Conservation (phyloP, 352 stramenopile genomes). For the Globisporangium lucens region DNA sequence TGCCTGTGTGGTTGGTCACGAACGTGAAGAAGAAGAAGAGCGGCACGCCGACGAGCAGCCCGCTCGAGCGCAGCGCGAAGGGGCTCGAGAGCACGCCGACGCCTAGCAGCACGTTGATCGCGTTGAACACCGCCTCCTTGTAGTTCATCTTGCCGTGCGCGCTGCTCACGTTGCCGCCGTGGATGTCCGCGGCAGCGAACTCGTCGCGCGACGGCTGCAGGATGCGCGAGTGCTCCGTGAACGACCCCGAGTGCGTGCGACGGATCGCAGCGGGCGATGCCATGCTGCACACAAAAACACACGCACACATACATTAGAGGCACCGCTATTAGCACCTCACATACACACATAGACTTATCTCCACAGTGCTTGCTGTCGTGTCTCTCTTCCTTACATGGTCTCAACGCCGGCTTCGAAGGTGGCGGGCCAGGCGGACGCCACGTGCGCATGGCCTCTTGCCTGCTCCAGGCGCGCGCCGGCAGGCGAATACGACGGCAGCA, state of each 20-base stretch:
- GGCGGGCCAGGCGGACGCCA: conserved; percentile 51
- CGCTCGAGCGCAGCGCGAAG: conserved; percentile 77
- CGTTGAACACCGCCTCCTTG: conserved; percentile 76
- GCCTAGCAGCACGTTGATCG: conserved; percentile 84
- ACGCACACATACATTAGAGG: background rate
- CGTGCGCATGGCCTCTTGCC: conserved; percentile 20
- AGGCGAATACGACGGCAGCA: conserved; percentile 68
- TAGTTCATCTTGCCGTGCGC: conserved; percentile 60
- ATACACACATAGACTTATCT: background rate
- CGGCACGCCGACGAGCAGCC: conserved; percentile 59
- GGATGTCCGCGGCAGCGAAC: background rate
- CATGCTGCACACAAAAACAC: conserved; percentile 28
- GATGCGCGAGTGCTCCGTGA: conserved; percentile 40
- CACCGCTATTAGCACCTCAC: background rate
- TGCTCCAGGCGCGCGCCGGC: conserved; percentile 36
- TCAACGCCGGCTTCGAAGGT: conserved; percentile 76
- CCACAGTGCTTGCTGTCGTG: background rate
- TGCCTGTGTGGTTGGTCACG: conserved; percentile 86
- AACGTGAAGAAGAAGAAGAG: conserved; percentile 84
- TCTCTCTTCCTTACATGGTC: conserved; percentile 25
- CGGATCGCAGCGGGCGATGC: conserved; percentile 45
- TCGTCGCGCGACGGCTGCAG: conserved; percentile 22
- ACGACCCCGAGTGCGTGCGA: conserved; percentile 35
- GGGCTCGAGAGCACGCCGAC: conserved; percentile 82
- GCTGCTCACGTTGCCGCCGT: conserved; percentile 10